These are phyloP conservation scores for apple (Malus domestica) DNA, from an alignment of 306 rosid genomes.

Conservation along the genomic window ASM211411v1 NC_041804.1:3280501-3281000, in stretches of 20 bases:
- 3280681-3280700: neutral
- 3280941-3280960: neutral
- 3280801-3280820: neutral
- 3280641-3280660: no score
- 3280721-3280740: neutral
- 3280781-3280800: neutral
- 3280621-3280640: neutral
- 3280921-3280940: neutral
- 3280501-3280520: no score
- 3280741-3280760: neutral
- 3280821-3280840: neutral
- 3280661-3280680: neutral
- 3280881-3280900: neutral
- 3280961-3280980: no score
- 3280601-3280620: neutral
- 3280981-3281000: neutral
- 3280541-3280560: no score
- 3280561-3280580: no score
- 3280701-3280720: no score
- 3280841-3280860: neutral
- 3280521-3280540: no score
- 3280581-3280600: neutral
- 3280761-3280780: neutral
- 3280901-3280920: neutral
- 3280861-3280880: neutral